Evolutionary conservation across 306 rosid species (phyloP), one percentile per base, ranked within the genome.

Genomic region (Prunus dulcis): DNA sequence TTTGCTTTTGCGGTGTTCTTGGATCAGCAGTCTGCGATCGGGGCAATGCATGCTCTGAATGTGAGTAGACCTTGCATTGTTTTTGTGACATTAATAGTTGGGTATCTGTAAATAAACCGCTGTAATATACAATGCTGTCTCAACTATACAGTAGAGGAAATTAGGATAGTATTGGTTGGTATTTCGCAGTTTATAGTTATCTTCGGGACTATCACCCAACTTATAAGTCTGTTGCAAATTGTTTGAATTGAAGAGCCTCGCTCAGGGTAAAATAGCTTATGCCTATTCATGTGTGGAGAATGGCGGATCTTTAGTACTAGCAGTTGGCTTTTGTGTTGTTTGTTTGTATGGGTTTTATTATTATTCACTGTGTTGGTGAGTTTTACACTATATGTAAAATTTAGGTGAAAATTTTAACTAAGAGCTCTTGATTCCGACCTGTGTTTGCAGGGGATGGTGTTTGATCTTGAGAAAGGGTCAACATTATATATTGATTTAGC

Each of bases 401-500:
- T 12, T 64, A 9, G 65, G 32, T 17, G 32, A 47, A 2, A 19
- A 3, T 14, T 32, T 27, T 62, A 72, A 32, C 73, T 46, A 67
- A 27, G 45, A 18, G n/a, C 72, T 57, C 65, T 75, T 79, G 70
- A 64, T 64, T 75, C 43, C 68, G 23, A 73, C 51, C 66, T 50
- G 75, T 89, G 70, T 80, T 83, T 82, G 73, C 84, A 92, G 97
- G 99, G 99, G 58, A 85, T 95, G 97, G 89, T 95, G 51, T 95
- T 95, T 87, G 99, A 95, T 88, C 96, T 95, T 80, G 97, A 95
- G 80, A 89, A 88, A 86, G 96, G 88, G 51, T 92, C 99, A 27
- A 87, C 91, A 12, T 83, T 95, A 7, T 95, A 89, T 74, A 85
- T 95, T 82, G 96, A 95, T 87, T 84, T 95, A 45, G 99, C 99